Evolutionary conservation across 495 filamentous ascomycete genomes (phyloP), one percentile per base, ranked within the genome.

Genomic region (Aspergillus heteromorphus): DNA sequence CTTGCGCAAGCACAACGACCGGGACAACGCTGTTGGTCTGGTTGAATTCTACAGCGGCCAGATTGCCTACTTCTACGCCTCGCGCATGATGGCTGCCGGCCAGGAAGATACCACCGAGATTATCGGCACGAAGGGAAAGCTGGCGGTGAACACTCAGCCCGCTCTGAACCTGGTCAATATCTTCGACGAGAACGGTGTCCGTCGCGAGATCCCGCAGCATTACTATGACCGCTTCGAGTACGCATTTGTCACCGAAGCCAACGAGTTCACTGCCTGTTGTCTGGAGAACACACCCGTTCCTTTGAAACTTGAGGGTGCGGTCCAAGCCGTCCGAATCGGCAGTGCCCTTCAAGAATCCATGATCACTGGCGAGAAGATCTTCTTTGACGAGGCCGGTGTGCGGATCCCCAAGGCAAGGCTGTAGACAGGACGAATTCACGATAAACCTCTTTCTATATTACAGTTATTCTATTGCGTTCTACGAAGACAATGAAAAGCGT

Each of bases 51-150:
- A 75, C 51, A 77, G 74, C 38, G 82, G 80, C 14, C 73, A 77
- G 58, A 77, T 87, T 34, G 83, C 82, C 6, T 84, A 84, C 55
- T 79, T 83, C 54, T 86, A 82, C 64, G 70, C 67, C 17, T 73
- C 66, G 7, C 70, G 83, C 14, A 86, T 84, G 82, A 86, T 86
- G 80, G 78, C 81, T 0, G 73, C 77, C 2, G 83, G 83, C 1
- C 83, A 86, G 66, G 75, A 84, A 56, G 83, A 87, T 57, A 76
- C 72, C 53, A 83, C 83, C 0, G 83, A 87, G 68, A 74, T 87
- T 48, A 80, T 86, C 52, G 83, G 83, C 6, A 86, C 83, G 0
- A 68, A 76, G 49, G 83, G 83, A 4, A 85, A 85, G 59, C 43
- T 86, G 11, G 69, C 73, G 0, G 74, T 86, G 19, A 86, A 85